A percentile compares a stretch with the other conserved stretches of the same genome.
These are phyloP conservation scores for Triticum aestivum DNA, from an alignment of 176 grass and related monocot genomes.

Conservation along the genomic window DNA sequence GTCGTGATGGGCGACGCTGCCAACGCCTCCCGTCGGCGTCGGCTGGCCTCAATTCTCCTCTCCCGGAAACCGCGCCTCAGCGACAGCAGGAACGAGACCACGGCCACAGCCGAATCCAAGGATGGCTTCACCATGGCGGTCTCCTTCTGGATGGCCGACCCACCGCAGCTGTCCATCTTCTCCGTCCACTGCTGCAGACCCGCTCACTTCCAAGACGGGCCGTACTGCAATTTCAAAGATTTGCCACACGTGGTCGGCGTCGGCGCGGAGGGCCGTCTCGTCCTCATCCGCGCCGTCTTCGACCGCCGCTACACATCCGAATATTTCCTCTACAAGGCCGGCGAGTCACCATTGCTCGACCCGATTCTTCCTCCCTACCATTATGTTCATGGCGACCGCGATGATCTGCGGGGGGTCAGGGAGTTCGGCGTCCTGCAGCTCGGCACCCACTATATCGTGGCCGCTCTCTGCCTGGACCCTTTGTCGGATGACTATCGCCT, in stretches of 20 bases:
- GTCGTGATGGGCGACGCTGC: not conserved
- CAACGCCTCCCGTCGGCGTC: not conserved
- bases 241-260: not conserved
- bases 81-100: not conserved
- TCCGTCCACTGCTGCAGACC: not conserved
- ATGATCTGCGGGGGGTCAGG: not conserved
- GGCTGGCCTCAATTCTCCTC: not conserved
- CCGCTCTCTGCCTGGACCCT: not conserved
- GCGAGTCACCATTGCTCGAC: not conserved
- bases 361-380: not conserved
- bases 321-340: not conserved
- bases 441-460: not conserved
- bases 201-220: too few relatives aligned
- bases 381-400: not conserved
- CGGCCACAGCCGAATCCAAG: not conserved
- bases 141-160: not conserved
- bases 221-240: not conserved
- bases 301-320: not conserved
- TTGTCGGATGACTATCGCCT: not conserved
- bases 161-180: not conserved
- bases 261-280: conserved; percentile 2
- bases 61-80: not conserved
- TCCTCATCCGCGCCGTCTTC: not conserved
- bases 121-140: not conserved
- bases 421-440: not conserved